Evolutionary conservation across 2,329 filamentous ascomycete species (phyloP).

Genomic region (Colletotrichum falcatum): DNA sequence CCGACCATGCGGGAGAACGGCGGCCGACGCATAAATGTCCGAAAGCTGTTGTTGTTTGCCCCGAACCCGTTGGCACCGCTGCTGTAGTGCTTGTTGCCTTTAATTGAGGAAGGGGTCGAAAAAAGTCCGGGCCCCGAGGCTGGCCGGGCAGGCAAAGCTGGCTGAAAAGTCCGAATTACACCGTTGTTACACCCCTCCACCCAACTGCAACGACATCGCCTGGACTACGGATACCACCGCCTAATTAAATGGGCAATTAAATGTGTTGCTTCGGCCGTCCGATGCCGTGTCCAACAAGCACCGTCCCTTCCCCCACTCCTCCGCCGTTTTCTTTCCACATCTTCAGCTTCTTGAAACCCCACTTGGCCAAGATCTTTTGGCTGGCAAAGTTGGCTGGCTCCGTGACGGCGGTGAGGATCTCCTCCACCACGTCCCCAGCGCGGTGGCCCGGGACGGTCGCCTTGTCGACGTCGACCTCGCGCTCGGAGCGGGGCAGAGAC

Average conservation of each 20-base stretch:
- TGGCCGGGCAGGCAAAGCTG: not conserved
- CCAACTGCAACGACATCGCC: not conserved
- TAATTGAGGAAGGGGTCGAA: not conserved
- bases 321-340: conserved; percentile 51
- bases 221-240: not conserved
- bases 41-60: conserved; percentile 1
- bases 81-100: no score
- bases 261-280: conserved; percentile 13
- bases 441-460: conserved; percentile 48
- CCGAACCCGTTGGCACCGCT: no score
- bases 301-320: not conserved
- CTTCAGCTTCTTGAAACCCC: conserved; percentile 63
- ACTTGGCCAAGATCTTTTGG: conserved; percentile 66
- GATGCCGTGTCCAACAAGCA: conserved; percentile 26
- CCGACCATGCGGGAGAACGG: conserved; percentile 25
- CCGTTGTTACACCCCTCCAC: not conserved
- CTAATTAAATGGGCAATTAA: no score
- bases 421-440: conserved; percentile 47
- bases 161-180: not conserved
- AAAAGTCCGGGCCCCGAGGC: not conserved
- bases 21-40: conserved; percentile 25
- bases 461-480: conserved; percentile 57
- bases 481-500: conserved; percentile 59
- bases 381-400: conserved; percentile 64
- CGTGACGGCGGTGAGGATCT: conserved; percentile 61